Conservation (phyloP, 1,139 yeast species). For the Taiozyma sp. region DNA sequence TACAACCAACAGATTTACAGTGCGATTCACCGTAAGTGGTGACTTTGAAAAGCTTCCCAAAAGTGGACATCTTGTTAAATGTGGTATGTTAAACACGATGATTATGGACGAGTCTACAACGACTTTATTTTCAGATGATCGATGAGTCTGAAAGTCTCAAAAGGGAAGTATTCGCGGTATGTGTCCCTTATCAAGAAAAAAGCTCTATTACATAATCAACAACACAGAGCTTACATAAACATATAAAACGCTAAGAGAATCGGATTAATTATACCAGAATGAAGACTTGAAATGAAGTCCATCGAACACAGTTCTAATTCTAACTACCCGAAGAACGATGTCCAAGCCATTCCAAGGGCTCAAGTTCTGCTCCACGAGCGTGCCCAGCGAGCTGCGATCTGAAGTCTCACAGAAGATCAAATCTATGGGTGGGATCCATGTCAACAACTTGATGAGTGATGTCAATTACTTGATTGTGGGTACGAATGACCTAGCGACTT, state of each 20-base stretch:
- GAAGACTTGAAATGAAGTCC: too few species aligned
- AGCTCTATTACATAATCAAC: not conserved
- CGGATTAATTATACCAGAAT: too few species aligned
- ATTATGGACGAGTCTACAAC: too few species aligned
- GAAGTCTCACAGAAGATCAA: constrained; percentile 35
- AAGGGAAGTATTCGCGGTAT: not conserved
- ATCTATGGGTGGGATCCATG: constrained; percentile 59
- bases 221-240: not conserved
- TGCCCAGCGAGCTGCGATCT: constrained; percentile 24
- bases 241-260: not conserved
- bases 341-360: constrained; percentile 5
- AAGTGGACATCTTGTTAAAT: constrained; percentile 46
- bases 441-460: constrained; percentile 60
- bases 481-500: constrained; percentile 33
- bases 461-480: constrained; percentile 68
- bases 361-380: constrained; percentile 31
- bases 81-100: too few species aligned
- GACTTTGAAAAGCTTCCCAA: constrained; percentile 61
- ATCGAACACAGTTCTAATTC: too few species aligned
- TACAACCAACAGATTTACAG: constrained; percentile 97
- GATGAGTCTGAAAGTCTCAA: not conserved
- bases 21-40: constrained; percentile 98
- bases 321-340: not conserved
- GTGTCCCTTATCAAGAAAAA: too few species aligned
- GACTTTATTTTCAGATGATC: too few species aligned